phyloP scores from a whole-genome alignment of 257 asterid species.

The Petrea volubilis region DNA sequence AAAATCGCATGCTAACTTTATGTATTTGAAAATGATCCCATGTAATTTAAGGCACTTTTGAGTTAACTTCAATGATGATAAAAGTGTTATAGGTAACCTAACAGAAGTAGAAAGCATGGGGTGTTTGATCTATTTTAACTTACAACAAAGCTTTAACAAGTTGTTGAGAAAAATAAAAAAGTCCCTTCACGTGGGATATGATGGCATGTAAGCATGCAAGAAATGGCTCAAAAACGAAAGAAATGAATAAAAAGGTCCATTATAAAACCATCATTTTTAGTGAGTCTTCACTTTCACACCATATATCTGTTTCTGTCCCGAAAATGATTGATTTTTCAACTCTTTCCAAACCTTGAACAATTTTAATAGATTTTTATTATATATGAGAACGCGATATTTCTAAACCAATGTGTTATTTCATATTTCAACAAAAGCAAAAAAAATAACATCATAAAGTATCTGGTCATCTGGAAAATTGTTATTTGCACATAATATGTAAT shows the following conservation, averaged over 20 bases:
- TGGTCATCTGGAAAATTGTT: no score
- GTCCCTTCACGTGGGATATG: slow-evolving; percentile 24
- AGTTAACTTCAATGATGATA: neutral
- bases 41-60: no score
- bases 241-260: slow-evolving; percentile 10
- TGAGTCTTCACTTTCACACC: slow-evolving; percentile 39
- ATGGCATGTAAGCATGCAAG: slow-evolving; percentile 29
- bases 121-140: slow-evolving; percentile 18
- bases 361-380: no score
- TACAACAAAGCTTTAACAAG: slow-evolving; percentile 16
- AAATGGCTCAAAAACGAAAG: slow-evolving; percentile 11
- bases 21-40: no score
- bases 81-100: slow-evolving; percentile 33
- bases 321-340: slow-evolving; percentile 31
- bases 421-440: no score
- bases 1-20: no score
- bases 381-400: no score
- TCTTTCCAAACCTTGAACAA: slow-evolving; percentile 1
- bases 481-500: no score
- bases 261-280: slow-evolving; percentile 18
- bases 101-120: slow-evolving; percentile 19
- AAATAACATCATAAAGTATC: no score
- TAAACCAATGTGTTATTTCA: neutral
- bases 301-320: slow-evolving; percentile 1
- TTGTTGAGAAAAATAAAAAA: slow-evolving; percentile 15